A percentile compares a stretch with the other conserved stretches of the same genome.
Conservation (phyloP, 345 rosid species). For the Salix dunnii region DNA sequence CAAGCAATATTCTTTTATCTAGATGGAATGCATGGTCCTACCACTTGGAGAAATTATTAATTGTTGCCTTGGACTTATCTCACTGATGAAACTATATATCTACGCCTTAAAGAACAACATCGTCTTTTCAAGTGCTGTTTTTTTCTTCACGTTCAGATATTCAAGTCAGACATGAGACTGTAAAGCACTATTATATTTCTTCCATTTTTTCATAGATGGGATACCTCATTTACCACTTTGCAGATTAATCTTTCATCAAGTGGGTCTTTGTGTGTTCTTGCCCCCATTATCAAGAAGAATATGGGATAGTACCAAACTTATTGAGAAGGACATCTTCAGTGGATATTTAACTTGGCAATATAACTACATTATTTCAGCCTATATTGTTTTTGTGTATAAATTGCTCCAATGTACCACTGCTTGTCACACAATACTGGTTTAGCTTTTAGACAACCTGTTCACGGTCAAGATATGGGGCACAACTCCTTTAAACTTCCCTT, state of each 20-base stretch:
- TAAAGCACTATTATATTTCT: not conserved
- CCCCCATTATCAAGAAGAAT: constrained; percentile 9
- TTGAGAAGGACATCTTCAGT: constrained; percentile 33
- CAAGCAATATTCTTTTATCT: constrained; percentile 2
- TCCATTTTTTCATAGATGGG: constrained; percentile 16
- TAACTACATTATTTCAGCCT: not conserved
- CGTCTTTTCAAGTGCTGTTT: no score
- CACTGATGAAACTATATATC: no score
- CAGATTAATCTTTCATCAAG: constrained; percentile 12
- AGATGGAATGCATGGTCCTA: constrained; percentile 27
- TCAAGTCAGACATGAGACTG: no score
- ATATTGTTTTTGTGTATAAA: constrained; percentile 27
- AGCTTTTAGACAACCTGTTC: not conserved
- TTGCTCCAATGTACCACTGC: constrained; percentile 10
- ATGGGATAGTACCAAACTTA: constrained; percentile 49
- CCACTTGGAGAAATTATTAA: constrained; percentile 17
- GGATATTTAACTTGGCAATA: constrained; percentile 29
- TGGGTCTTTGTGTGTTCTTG: constrained; percentile 16
- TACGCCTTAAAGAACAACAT: no score
- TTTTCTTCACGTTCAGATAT: no score
- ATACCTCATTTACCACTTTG: constrained; percentile 32
- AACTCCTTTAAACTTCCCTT: constrained; percentile 15
- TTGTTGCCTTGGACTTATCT: no score
- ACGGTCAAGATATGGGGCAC: constrained; percentile 29
- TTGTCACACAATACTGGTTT: not conserved